These are phyloP conservation scores for Coffea canephora DNA, from an alignment of 257 asterid species.

Conservation along the genomic window DNA sequence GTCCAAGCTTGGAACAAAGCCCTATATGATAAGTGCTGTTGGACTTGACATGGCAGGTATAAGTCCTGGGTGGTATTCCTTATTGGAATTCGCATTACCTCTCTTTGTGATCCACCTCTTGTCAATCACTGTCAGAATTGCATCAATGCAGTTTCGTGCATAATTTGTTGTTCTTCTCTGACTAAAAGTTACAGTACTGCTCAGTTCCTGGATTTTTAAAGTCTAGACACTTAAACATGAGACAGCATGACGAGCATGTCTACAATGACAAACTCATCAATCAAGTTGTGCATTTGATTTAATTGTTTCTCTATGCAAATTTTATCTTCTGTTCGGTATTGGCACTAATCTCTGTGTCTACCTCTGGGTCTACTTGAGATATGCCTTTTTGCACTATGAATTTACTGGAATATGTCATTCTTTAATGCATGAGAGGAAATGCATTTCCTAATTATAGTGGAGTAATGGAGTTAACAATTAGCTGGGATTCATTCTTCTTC, in stretches of 20 bases:
- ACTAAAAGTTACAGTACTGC: neutral
- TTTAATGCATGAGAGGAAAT: neutral
- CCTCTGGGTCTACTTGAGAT: no score
- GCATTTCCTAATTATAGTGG: neutral
- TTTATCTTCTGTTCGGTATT: neutral
- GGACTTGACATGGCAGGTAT: conserved; percentile 91
- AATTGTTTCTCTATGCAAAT: neutral
- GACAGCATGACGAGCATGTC: neutral
- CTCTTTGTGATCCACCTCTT: neutral
- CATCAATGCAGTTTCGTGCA: neutral
- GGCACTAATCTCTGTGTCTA: no score
- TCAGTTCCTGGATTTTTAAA: neutral
- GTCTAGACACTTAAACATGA: neutral
- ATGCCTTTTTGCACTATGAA: neutral
- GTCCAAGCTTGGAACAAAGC: conserved; percentile 86
- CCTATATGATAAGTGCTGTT: conserved; percentile 80
- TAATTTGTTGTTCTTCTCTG: neutral
- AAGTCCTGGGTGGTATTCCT: conserved; percentile 1
- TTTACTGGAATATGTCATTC: neutral
- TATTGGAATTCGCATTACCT: neutral
- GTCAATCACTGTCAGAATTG: neutral
- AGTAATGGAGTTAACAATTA: neutral
- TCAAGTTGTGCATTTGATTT: no score
- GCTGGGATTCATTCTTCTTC: neutral
- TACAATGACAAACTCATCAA: neutral